Evolutionary conservation across 1,284 basidiomycete species (phyloP), one percentile per base, ranked within the genome.

Genomic region (Kwoniella shivajii): DNA sequence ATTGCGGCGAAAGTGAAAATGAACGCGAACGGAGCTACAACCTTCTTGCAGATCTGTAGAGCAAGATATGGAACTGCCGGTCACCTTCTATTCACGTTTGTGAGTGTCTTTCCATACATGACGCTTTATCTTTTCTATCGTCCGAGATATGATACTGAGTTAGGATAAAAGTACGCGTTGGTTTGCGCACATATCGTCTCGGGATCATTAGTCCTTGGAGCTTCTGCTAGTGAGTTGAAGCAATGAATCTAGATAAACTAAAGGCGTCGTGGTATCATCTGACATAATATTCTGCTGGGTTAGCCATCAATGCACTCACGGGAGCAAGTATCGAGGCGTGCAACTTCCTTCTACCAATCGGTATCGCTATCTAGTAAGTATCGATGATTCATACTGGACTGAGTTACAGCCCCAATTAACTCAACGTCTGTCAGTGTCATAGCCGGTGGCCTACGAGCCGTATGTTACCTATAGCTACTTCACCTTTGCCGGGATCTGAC

Each of bases 1-100:
- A 42, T 61, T 24, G 60, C 60, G 31, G 60, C 60, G 16, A 61
- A 61, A 38, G 80, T 88, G 37, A 88, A 88, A 69, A 76, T 86
- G 60, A 87, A 88, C 55, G 87, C 86, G 0, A 84, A 84, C 45
- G 81, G 82, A 18, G 83, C 83, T 0, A 80, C 82, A 59, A 85
- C 82, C 0, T 85, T 84, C 63, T 69, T 83, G 13, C 60, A 61
- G 31, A 61, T 61, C n/a, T 57, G 43, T 26, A 56, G 86, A 82
- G 16, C 58, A 13, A 46, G 58, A 53, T 85, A 82, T 22, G 54
- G 56, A 39, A 49, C 38, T 13, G 29, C 51, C 4, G 42, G 43
- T 43, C 45, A 16, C n/a, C 34, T 45, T 20, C 20, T 56, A 11
- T 57, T 59, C 46, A 45, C 44, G 16, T 59, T 59, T 34, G 56